These are phyloP conservation scores for Aspergillus diversus DNA, from an alignment of 495 filamentous ascomycete species.

Conservation along the genomic window DNA sequence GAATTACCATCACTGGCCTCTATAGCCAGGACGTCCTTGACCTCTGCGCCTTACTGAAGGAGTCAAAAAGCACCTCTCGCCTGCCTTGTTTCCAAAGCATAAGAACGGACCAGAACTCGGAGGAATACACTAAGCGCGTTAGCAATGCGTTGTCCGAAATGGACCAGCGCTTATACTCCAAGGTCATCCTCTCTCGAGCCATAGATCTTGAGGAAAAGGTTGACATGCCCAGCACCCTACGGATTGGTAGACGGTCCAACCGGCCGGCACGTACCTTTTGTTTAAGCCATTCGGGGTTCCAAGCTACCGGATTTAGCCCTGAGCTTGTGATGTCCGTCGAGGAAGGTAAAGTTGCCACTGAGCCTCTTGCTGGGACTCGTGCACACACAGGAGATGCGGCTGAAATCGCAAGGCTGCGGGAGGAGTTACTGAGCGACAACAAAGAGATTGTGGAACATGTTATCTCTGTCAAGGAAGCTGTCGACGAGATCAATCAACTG, in stretches of 20 bases:
- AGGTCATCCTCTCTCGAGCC: slow-evolving; percentile 22
- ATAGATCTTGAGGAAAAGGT: slow-evolving; percentile 16
- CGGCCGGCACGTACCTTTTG: slow-evolving; percentile 22
- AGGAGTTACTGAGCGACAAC: slow-evolving; percentile 19
- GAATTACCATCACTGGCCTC: slow-evolving; percentile 13
- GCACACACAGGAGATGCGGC: slow-evolving; percentile 9
- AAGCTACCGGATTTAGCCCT: slow-evolving; percentile 27
- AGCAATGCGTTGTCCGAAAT: slow-evolving; percentile 19
- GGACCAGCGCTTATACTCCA: slow-evolving; percentile 15
- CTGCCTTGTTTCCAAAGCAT: background rate
- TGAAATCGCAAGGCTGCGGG: slow-evolving; percentile 12
- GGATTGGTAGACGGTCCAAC: slow-evolving; percentile 20
- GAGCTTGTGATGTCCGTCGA: slow-evolving; percentile 26
- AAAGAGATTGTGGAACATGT: slow-evolving; percentile 29
- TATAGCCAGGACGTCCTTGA: slow-evolving; percentile 14
- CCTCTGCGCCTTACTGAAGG: background rate
- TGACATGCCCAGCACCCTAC: slow-evolving; percentile 24
- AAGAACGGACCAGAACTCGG: slow-evolving; percentile 11
- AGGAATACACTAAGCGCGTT: slow-evolving; percentile 16
- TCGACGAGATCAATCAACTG: slow-evolving; percentile 20
- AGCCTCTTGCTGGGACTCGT: slow-evolving; percentile 25
- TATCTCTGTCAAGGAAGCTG: slow-evolving; percentile 23
- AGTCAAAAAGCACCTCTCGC: background rate
- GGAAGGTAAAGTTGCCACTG: slow-evolving; percentile 21
- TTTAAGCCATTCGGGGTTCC: slow-evolving; percentile 17